Percentiles rank a stretch among this genome's conserved stretches.
Conservation (phyloP, 2,329 filamentous ascomycete species). For the Exophiala xenobiotica region DNA sequence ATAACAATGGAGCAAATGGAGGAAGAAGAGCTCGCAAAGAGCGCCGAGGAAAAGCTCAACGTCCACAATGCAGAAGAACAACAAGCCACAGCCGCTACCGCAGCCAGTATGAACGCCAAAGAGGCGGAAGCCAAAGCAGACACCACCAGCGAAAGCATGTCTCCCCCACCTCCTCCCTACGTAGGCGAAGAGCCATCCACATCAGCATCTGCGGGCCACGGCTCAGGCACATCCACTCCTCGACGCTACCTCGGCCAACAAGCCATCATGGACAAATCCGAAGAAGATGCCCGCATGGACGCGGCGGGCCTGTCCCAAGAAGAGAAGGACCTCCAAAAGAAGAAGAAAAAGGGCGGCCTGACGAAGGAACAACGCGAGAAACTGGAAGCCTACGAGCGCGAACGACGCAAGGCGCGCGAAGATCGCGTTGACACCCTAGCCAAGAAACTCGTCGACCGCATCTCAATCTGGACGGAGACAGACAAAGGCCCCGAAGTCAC, state of each 20-base stretch:
- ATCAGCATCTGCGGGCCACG: slow-evolving; percentile 13
- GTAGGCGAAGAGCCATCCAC: slow-evolving; percentile 24
- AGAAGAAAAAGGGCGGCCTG: slow-evolving; percentile 85
- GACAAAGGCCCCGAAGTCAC: slow-evolving; percentile 87
- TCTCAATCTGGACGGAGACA: slow-evolving; percentile 96
- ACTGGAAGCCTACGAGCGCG: slow-evolving; percentile 80
- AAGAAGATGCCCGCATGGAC: slow-evolving; percentile 69
- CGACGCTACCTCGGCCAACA: slow-evolving; percentile 68
- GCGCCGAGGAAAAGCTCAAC: slow-evolving; percentile 51
- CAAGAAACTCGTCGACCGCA: slow-evolving; percentile 81
- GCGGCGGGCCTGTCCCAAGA: slow-evolving; percentile 67
- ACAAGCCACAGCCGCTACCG: slow-evolving; percentile 48
- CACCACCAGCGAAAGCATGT: slow-evolving; percentile 8
- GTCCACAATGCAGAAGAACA: slow-evolving; percentile 48
- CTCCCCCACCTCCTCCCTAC: slow-evolving; percentile 25
- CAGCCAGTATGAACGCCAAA: slow-evolving; percentile 34
- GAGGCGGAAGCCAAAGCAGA: slow-evolving; percentile 33
- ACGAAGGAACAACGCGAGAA: slow-evolving; percentile 92
- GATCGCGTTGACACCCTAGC: slow-evolving; percentile 84
- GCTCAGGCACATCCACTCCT: slow-evolving; percentile 48
- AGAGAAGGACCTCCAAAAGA: slow-evolving; percentile 72
- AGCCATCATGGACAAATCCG: slow-evolving; percentile 83
- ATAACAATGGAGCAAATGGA: slow-evolving; percentile 84
- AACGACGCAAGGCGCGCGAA: slow-evolving; percentile 78
- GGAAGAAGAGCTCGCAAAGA: slow-evolving; percentile 60